phyloP scores from a whole-genome alignment of 805 yeast genomes.

The Saturnispora besseyi region DNA sequence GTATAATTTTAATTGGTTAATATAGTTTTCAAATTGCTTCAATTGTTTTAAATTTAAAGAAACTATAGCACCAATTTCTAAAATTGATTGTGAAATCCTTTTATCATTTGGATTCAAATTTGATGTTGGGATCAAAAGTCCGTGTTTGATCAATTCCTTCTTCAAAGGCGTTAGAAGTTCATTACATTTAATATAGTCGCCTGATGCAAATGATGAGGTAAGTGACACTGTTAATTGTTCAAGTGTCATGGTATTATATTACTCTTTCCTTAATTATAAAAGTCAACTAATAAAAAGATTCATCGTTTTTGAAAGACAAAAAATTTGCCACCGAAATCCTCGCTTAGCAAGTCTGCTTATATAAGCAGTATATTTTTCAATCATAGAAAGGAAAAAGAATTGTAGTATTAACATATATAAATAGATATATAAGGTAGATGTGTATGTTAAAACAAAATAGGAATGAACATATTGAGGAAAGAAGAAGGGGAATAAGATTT shows the following conservation, averaged over 20 bases:
- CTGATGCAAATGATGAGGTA: slow-evolving; percentile 51
- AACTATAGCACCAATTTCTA: slow-evolving; percentile 83
- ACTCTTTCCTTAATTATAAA: too few species aligned
- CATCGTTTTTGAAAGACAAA: neutral
- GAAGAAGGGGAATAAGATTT: neutral
- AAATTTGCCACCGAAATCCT: slow-evolving; percentile 3
- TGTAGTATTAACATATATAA: neutral
- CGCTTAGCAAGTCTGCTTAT: neutral
- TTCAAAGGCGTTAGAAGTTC: slow-evolving; percentile 62
- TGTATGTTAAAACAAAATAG: neutral
- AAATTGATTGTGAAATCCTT: slow-evolving; percentile 66
- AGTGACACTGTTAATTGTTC: slow-evolving; percentile 64
- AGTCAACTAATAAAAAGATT: too few species aligned
- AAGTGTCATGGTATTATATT: slow-evolving; percentile 38
- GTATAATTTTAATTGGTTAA: slow-evolving; percentile 69
- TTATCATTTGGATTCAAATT: slow-evolving; percentile 52
- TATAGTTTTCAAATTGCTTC: slow-evolving; percentile 59
- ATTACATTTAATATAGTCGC: slow-evolving; percentile 54
- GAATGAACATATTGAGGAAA: neutral
- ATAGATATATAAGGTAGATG: neutral
- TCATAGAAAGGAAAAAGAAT: neutral
- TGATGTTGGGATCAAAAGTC: slow-evolving; percentile 58
- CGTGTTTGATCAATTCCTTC: slow-evolving; percentile 67
- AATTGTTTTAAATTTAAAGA: slow-evolving; percentile 58
- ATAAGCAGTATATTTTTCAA: neutral